Evolutionary conservation across 1,139 yeast species (phyloP).

Genomic region (Geotrichum siamense): DNA sequence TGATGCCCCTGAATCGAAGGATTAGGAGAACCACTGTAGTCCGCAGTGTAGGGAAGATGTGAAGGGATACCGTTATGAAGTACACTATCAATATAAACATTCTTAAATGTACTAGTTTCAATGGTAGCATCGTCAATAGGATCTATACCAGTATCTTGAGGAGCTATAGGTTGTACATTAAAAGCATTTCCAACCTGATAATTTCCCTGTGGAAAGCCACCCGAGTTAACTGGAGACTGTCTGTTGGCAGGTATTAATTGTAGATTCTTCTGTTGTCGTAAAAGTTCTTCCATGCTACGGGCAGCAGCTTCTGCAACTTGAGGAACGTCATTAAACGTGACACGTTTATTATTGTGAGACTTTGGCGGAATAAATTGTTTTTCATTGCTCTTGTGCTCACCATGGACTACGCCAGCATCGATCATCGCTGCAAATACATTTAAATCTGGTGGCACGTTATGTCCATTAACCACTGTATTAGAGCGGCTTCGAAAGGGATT

Average conservation of each 20-base stretch:
- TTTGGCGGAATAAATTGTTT: constrained; percentile 14
- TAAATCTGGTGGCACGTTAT: constrained; percentile 29
- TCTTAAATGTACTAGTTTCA: constrained; percentile 33
- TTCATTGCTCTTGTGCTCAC: constrained; percentile 7
- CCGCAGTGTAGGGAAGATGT: constrained; percentile 19
- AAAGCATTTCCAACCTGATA: constrained; percentile 17
- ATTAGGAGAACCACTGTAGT: constrained; percentile 12
- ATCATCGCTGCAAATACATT: constrained; percentile 35
- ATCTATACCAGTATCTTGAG: constrained; percentile 18
- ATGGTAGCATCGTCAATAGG: constrained; percentile 32
- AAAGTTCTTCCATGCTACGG: constrained; percentile 35
- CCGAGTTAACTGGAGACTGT: constrained; percentile 4
- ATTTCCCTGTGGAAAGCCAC: constrained; percentile 15
- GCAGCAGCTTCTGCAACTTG: constrained; percentile 39
- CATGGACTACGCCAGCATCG: constrained; percentile 32
- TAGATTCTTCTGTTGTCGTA: constrained; percentile 29
- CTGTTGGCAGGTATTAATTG: constrained; percentile 14
- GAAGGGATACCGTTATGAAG: constrained; percentile 36
- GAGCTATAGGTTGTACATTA: constrained; percentile 13
- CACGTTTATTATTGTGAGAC: constrained; percentile 27
- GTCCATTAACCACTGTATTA: constrained; percentile 11
- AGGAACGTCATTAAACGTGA: constrained; percentile 35
- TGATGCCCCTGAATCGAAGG: constrained; percentile 10
- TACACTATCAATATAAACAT: constrained; percentile 37
- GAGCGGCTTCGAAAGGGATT: constrained; percentile 29